Evolutionary conservation across 805 yeast genomes (phyloP).

Genomic region (Barnettozyma populi): DNA sequence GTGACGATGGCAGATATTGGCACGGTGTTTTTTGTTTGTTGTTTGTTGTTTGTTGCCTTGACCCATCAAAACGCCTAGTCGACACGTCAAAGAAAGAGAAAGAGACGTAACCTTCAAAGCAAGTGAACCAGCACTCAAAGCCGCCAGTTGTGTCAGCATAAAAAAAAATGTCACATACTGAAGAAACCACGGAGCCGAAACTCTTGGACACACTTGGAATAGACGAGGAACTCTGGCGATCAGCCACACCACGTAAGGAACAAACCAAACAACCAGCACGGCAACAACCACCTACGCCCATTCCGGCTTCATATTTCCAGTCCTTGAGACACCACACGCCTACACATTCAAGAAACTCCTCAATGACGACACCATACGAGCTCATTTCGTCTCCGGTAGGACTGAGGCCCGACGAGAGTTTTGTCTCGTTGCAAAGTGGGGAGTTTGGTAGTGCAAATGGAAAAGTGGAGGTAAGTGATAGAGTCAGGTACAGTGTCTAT

Average conservation of each 20-base stretch:
- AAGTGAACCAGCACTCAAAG: neutral
- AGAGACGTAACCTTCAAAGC: neutral
- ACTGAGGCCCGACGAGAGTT: constrained; percentile 1
- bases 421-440: constrained; percentile 1
- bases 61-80: neutral
- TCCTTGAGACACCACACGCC: constrained; percentile 8
- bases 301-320: constrained; percentile 11
- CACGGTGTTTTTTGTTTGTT: too few relatives aligned
- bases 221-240: constrained; percentile 5
- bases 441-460: neutral
- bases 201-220: constrained; percentile 8
- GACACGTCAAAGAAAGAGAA: neutral
- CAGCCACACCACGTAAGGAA: constrained; percentile 6
- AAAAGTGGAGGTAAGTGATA: constrained; percentile 2
- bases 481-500: constrained; percentile 7
- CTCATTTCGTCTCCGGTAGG: constrained; percentile 4
- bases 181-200: constrained; percentile 1
- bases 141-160: too few relatives aligned
- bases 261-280: neutral
- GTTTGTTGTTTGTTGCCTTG: too few relatives aligned
- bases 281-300: constrained; percentile 1
- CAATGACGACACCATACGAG: constrained; percentile 2
- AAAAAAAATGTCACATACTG: neutral
- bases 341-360: constrained; percentile 7
- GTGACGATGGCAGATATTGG: neutral